Conservation (phyloP, 139 green algal species). For the Tetratostichococcus sp. region DNA sequence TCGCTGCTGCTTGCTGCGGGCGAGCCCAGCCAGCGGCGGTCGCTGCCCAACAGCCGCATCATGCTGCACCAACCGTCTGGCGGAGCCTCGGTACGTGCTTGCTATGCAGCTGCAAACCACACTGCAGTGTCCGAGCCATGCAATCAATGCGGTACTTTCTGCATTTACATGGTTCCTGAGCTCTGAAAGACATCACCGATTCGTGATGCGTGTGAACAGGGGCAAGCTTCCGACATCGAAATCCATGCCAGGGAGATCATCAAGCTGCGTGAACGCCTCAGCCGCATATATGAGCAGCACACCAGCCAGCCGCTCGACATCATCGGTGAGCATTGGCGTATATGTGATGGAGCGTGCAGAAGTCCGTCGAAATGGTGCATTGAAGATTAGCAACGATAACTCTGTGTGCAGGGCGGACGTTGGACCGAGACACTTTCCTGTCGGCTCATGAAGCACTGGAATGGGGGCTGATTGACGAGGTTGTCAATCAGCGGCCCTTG, state of each 20-base stretch:
- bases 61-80: slow-evolving; percentile 96
- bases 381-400: too few species aligned
- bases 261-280: slow-evolving; percentile 67
- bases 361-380: too few species aligned
- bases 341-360: not conserved
- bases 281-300: slow-evolving; percentile 80
- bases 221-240: slow-evolving; percentile 88
- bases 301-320: slow-evolving; percentile 50
- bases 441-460: slow-evolving; percentile 60
- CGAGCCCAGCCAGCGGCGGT: slow-evolving; percentile 60
- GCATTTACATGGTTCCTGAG: too few species aligned
- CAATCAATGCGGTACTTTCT: too few species aligned
- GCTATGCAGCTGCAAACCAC: too few species aligned
- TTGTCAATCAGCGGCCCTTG: slow-evolving; percentile 40
- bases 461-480: slow-evolving; percentile 87
- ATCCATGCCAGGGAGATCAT: slow-evolving; percentile 93
- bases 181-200: too few species aligned
- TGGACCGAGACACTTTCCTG: slow-evolving; percentile 91
- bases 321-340: slow-evolving; percentile 41
- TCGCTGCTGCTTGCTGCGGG: slow-evolving; percentile 85
- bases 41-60: slow-evolving; percentile 86
- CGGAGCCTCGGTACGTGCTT: slow-evolving; percentile 45
- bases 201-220: slow-evolving; percentile 36
- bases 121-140: too few species aligned
- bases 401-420: slow-evolving; percentile 43